A percentile compares a stretch with the other conserved stretches of the same genome.
Conservation (phyloP, 306 rosid species). For the Glycyrrhiza uralensis region DNA sequence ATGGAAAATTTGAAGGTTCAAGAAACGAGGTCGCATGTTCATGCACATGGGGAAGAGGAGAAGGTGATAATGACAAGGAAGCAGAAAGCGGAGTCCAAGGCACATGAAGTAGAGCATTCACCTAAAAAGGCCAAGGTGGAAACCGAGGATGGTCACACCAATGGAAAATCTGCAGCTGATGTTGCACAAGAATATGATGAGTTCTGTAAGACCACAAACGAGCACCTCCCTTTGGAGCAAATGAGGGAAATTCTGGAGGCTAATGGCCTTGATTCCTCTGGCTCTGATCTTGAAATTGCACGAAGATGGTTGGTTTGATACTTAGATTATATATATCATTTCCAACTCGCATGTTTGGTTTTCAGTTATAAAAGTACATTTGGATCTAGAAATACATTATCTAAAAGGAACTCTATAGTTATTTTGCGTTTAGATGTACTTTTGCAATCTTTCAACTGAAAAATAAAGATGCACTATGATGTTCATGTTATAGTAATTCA, state of each 20-base stretch:
- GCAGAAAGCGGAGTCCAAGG: constrained; percentile 74
- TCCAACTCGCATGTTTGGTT: no score
- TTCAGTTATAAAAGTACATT: no score
- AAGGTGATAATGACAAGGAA: constrained; percentile 73
- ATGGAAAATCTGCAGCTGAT: constrained; percentile 38
- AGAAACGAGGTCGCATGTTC: constrained; percentile 65
- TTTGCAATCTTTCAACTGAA: no score
- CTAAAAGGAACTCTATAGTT: no score
- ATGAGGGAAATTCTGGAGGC: constrained; percentile 54
- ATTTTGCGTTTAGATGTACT: no score
- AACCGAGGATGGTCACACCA: constrained; percentile 39
- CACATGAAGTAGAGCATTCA: constrained; percentile 54
- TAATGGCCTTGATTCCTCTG: constrained; percentile 61
- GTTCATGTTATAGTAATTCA: not conserved
- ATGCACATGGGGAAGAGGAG: constrained; percentile 57
- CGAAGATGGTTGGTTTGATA: constrained; percentile 59
- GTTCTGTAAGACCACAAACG: constrained; percentile 46
- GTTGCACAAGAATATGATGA: constrained; percentile 49
- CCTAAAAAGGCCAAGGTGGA: constrained; percentile 66
- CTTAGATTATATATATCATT: not conserved
- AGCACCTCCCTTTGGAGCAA: constrained; percentile 55
- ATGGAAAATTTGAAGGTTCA: constrained; percentile 50
- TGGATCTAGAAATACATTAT: no score
- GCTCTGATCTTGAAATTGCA: constrained; percentile 42
- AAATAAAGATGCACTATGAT: no score